Conservation (phyloP, 345 rosid species). For the Corchorus capsularis region DNA sequence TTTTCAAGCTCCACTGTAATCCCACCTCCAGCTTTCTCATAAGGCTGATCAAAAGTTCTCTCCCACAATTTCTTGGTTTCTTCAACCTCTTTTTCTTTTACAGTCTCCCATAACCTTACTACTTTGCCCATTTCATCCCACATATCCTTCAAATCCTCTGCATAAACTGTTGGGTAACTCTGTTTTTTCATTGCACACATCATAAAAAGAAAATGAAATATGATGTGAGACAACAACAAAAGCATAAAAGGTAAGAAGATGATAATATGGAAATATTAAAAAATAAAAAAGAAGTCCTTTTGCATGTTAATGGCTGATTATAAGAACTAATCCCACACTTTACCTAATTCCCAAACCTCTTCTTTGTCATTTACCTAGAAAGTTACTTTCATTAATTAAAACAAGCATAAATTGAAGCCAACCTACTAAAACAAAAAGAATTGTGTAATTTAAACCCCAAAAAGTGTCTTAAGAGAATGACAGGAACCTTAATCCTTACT, state of each 20-base stretch:
- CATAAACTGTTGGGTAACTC: constrained; percentile 80
- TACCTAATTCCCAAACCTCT: constrained; percentile 1
- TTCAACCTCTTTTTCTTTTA: constrained; percentile 50
- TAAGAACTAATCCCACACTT: background rate
- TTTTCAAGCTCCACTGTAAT: constrained; percentile 36
- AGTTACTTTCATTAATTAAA: too few relatives aligned
- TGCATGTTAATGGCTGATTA: background rate
- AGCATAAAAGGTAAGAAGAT: background rate
- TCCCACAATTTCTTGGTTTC: constrained; percentile 66
- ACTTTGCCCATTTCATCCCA: constrained; percentile 48
- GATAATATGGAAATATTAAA: background rate
- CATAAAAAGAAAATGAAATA: background rate
- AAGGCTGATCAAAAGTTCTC: constrained; percentile 66
- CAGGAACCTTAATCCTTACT: background rate
- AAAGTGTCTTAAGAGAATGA: background rate
- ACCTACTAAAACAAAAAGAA: too few relatives aligned
- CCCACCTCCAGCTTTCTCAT: constrained; percentile 80
- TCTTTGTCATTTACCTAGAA: background rate
- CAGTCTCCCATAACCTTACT: constrained; percentile 47
- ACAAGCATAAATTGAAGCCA: too few relatives aligned
- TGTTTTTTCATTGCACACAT: constrained; percentile 26
- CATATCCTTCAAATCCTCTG: constrained; percentile 65
- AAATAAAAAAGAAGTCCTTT: background rate
- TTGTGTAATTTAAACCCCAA: too few relatives aligned
- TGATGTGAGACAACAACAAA: background rate